These are phyloP conservation scores for Fraxinus albicans DNA, from an alignment of 305 asterid species.

Conservation along the genomic window DNA sequence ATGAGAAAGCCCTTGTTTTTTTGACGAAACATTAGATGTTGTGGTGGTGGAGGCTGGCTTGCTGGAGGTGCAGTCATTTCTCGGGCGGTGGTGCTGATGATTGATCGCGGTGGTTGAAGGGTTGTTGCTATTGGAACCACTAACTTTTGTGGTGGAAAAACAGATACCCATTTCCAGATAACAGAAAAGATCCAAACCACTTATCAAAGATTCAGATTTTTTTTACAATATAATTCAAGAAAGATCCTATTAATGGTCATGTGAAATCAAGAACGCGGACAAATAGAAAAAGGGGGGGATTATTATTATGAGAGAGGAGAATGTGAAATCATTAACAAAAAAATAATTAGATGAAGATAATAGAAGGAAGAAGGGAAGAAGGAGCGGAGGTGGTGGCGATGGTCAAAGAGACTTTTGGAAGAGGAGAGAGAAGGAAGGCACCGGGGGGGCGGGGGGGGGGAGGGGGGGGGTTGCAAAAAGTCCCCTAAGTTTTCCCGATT, in stretches of 20 bases:
- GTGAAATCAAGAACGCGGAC: neutral
- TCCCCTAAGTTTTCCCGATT: neutral
- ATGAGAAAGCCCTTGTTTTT: slow-evolving; percentile 35
- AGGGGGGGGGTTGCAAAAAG: neutral
- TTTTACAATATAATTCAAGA: neutral
- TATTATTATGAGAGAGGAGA: slow-evolving; percentile 13
- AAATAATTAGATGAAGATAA: slow-evolving; percentile 37
- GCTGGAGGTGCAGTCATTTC: slow-evolving; percentile 28
- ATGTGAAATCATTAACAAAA: slow-evolving; percentile 27
- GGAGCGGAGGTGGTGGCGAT: slow-evolving; percentile 31
- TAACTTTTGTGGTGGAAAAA: slow-evolving; percentile 56
- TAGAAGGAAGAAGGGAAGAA: slow-evolving; percentile 64
- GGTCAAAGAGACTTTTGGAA: slow-evolving; percentile 6
- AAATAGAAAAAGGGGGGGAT: neutral
- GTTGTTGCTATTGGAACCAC: slow-evolving; percentile 54
- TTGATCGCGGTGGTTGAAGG: slow-evolving; percentile 27
- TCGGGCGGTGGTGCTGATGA: slow-evolving; percentile 31
- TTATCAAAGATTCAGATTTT: slow-evolving; percentile 12
- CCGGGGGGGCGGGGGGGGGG: too few relatives aligned
- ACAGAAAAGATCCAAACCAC: slow-evolving; percentile 18
- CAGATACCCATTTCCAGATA: slow-evolving; percentile 60
- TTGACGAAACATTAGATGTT: slow-evolving; percentile 10
- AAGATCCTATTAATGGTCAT: slow-evolving; percentile 26
- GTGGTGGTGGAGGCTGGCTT: slow-evolving; percentile 22
- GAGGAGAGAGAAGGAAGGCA: neutral